Evolutionary conservation across 805 yeast species (phyloP), one percentile per base, ranked within the genome.

Genomic region (Wickerhamiella spandovensis): DNA sequence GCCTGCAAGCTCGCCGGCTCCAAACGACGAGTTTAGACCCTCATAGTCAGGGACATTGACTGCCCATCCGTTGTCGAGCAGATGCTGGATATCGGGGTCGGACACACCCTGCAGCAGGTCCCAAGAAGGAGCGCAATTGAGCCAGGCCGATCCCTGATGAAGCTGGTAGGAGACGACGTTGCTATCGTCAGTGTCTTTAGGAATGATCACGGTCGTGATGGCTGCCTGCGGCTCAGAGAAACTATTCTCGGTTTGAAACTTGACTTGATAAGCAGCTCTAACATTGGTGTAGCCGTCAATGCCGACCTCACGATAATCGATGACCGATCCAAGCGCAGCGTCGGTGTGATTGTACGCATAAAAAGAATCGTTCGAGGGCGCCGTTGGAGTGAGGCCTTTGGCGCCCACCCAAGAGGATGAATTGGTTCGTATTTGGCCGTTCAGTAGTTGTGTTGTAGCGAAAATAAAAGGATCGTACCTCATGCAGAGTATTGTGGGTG

Each of bases 1-100:
- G 8, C 66, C 67, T 8, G 56, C 59, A 15, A 48, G 50, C 21
- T 42, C 44, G 12, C 65, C 65, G 13, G 64, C 65, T 15, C 55
- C 44, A 51, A 61, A 62, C 6, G 61, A 51, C 12, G 63, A 56
- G 22, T 53, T 47, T 22, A 62, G 60, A 7, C 65, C 66, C 51
- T 62, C 63, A 48, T 61, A 61, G 46, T 62, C 66, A 13, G 65
- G 59, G 30, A 48, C 49, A 22, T 50, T 51, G 13, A 55, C 50
- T 23, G 49, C 41, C 42, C 44, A 54, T 2, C 58, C 58, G 17
- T 49, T 44, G 18, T 48, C 25, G 13, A 59, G 53, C 25, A 56
- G 39, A 28, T 21, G n/a, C 51, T 56, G 55, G 45, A 51, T 45
- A 41, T 30, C 54, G 21, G 56, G 54, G 17, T 39, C 35, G 38